A percentile compares a stretch with the other conserved stretches of the same genome.
Evolutionary conservation across 129 eudicot genomes (phyloP).

Genomic region (Pulicaria dysenterica): DNA sequence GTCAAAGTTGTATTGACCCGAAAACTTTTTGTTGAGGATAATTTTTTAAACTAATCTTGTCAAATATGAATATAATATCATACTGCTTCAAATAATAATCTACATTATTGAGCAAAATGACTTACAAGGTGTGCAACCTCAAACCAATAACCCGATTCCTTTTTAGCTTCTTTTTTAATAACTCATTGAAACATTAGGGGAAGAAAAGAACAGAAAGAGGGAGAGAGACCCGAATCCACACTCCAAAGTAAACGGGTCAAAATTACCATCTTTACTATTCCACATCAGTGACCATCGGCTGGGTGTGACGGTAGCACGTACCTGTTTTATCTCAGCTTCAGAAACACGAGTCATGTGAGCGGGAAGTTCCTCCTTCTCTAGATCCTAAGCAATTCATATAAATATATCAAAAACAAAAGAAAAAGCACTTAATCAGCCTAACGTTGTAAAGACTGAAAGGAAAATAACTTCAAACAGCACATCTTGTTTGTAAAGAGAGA

Average conservation of each 20-base stretch:
- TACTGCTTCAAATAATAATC: background rate
- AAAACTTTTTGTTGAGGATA: background rate
- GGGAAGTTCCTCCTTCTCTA: conserved; percentile 38
- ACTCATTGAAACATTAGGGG: background rate
- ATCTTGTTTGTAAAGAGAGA: background rate
- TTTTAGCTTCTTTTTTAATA: background rate
- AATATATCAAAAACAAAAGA: background rate
- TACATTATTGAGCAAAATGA: background rate
- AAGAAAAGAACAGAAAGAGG: too few species aligned
- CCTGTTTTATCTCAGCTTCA: conserved; percentile 42
- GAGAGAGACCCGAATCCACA: background rate
- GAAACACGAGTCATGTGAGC: conserved; percentile 43
- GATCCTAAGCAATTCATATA: conserved; percentile 24
- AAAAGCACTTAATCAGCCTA: background rate
- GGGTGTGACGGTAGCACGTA: background rate
- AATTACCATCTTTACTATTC: background rate
- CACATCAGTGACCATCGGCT: too few species aligned
- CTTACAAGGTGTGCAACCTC: background rate
- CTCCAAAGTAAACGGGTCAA: background rate
- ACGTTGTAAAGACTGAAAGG: background rate
- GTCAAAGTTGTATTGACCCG: background rate
- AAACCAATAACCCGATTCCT: background rate
- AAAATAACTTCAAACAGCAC: background rate
- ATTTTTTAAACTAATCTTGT: background rate
- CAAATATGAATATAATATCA: background rate